These are phyloP conservation scores for Orobanche coerulescens DNA, from an alignment of 257 asterid genomes.

Conservation along the genomic window DNA sequence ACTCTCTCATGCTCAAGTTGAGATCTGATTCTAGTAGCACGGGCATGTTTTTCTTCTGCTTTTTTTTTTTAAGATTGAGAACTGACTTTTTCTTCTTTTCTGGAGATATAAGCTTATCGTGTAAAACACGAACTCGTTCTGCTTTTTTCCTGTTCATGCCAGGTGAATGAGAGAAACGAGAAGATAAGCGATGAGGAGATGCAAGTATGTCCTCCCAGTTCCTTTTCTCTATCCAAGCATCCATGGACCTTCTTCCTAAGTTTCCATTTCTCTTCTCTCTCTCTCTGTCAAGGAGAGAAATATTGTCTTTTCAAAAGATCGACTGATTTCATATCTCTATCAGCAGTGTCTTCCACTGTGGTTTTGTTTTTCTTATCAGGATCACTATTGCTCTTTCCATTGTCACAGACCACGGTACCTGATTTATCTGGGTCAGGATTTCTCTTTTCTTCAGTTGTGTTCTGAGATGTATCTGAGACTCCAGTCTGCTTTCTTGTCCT, in stretches of 20 bases:
- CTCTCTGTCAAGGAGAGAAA: slow-evolving; percentile 50
- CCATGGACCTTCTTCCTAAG: slow-evolving; percentile 68
- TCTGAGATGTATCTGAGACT: slow-evolving; percentile 36
- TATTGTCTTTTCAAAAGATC: slow-evolving; percentile 45
- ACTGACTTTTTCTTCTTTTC: slow-evolving; percentile 88
- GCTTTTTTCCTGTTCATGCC: slow-evolving; percentile 75
- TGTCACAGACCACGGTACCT: slow-evolving; percentile 26
- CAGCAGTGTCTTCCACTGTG: slow-evolving; percentile 31
- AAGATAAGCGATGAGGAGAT: slow-evolving; percentile 68
- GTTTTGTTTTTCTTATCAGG: slow-evolving; percentile 46
- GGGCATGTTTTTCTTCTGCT: slow-evolving; percentile 96
- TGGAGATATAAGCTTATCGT: slow-evolving; percentile 97
- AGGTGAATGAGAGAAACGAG: slow-evolving; percentile 90
- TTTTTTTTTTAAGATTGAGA: slow-evolving; percentile 79
- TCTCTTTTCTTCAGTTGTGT: slow-evolving; percentile 47
- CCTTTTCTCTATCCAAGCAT: slow-evolving; percentile 99
- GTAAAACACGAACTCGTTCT: slow-evolving; percentile 82
- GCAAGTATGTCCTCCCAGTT: slow-evolving; percentile 97
- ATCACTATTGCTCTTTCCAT: slow-evolving; percentile 44
- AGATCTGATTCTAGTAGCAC: slow-evolving; percentile 90
- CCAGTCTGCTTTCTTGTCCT: slow-evolving; percentile 37
- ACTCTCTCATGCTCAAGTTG: slow-evolving; percentile 94
- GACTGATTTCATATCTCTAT: slow-evolving; percentile 43
- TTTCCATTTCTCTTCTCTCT: slow-evolving; percentile 62
- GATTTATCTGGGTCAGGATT: slow-evolving; percentile 35